Conservation (phyloP, 192 early-diverging fungal species). For the Fimicolochytrium jonesii region DNA sequence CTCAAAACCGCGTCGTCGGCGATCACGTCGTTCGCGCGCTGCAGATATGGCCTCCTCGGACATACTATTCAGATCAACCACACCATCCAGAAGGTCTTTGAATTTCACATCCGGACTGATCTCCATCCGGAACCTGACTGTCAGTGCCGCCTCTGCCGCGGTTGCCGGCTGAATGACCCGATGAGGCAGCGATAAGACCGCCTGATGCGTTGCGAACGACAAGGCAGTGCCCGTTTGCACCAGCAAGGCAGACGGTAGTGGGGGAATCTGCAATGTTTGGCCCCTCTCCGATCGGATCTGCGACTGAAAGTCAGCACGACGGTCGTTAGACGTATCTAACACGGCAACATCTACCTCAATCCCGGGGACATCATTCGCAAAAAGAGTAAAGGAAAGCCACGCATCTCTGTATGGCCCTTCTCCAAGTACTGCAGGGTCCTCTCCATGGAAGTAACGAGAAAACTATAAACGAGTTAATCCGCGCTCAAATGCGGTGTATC, state of each 20-base stretch:
- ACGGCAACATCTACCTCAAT: neutral
- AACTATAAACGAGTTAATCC: neutral
- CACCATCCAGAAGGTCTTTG: slow-evolving; percentile 6
- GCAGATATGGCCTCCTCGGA: slow-evolving; percentile 2
- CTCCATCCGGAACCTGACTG: neutral
- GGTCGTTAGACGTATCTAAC: neutral
- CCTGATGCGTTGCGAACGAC: slow-evolving; percentile 13
- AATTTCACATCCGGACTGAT: slow-evolving; percentile 1
- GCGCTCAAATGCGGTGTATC: neutral
- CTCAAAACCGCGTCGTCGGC: neutral
- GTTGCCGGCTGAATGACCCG: slow-evolving; percentile 1
- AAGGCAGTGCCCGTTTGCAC: slow-evolving; percentile 8
- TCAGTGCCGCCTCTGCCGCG: neutral
- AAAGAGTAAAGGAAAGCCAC: slow-evolving; percentile 10
- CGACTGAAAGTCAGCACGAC: neutral
- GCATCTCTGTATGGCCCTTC: slow-evolving; percentile 1
- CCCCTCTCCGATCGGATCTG: slow-evolving; percentile 1
- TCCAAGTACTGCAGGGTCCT: neutral
- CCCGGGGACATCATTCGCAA: slow-evolving; percentile 6
- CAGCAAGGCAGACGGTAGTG: slow-evolving; percentile 1
- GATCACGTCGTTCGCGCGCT: neutral
- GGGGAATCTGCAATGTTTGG: neutral
- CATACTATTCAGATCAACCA: neutral
- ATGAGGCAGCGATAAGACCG: slow-evolving; percentile 3
- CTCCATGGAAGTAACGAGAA: neutral